Base-by-base conservation (phyloP, 202 grass and related monocot species). In the Carex sylvatica region DNA sequence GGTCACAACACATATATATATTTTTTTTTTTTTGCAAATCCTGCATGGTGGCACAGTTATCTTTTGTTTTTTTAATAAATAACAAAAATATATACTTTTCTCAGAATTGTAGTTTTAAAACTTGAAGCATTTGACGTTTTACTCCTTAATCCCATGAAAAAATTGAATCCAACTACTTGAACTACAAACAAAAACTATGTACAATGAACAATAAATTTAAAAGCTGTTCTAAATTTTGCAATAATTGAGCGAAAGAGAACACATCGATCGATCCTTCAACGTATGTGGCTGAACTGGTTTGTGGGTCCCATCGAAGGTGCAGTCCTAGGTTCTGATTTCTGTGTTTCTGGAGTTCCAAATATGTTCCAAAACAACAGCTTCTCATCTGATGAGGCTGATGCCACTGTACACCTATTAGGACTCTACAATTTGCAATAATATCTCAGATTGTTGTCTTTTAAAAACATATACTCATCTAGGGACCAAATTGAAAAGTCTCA, bases 291-390 rank as follows among this genome's bases (percentile, higher is more conserved):
- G 53, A 18, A 56, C 53, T 56, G 28, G 19, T 65, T 65, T 65
- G 62, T 5, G 4, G 28, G 62, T 26, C 62, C 62, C 0, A 65
- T 28, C 13, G 62, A 65, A 65, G 62, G 62, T 6, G 62, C 62
- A 65, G 5, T 60, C n/a, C 14, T 33, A 13, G 12, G 26, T 74
- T 84, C 84, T 82, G 87, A 79, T 74, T 94, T 97, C 49, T 86
- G 40, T 4, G 33, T 65, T 92, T 94, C 86, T 83, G 91, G 89
- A 82, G 82, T 42, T 66, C 89, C 94, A 78, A 93, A 97, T 8
- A 97, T 79, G 15, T 97, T 92, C 94, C 94, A 97, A 69, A 97
- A 92, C 46, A 89, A 61, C 4, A 97, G 67, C 15, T 88, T 93
- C 83, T 97, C 94, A 53, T 97, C 94, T 6, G 88, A 91, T 49